Evolutionary conservation across 169 alveolate genomes (phyloP).

Genomic region (Blepharisma undulans): DNA sequence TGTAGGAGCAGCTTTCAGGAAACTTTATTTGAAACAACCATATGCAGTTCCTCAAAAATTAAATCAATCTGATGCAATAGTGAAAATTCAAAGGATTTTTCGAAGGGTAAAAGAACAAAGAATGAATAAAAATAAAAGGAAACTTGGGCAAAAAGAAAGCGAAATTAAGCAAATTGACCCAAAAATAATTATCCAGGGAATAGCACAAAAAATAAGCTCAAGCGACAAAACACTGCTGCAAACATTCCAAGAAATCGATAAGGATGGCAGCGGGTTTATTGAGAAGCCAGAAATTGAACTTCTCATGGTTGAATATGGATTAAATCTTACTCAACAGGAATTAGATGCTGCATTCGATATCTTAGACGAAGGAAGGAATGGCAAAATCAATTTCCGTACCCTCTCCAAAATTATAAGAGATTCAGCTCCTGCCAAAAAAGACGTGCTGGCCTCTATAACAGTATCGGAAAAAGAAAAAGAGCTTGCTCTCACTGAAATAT

Average conservation of each 20-base stretch:
- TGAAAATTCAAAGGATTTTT: slow-evolving; percentile 10
- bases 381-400: background rate
- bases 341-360: background rate
- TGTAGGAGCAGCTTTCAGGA: background rate
- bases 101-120: background rate
- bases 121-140: background rate
- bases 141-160: background rate
- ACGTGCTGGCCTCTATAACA: background rate
- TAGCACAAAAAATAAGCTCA: background rate
- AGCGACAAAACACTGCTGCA: background rate
- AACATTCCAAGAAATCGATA: slow-evolving; percentile 25
- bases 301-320: background rate
- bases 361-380: background rate
- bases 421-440: background rate
- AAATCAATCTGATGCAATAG: slow-evolving; percentile 6
- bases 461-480: slow-evolving; percentile 15
- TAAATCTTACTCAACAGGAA: background rate
- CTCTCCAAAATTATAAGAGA: background rate
- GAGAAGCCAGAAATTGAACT: background rate
- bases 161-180: background rate
- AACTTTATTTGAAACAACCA: slow-evolving; percentile 22
- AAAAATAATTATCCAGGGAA: background rate
- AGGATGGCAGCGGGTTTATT: slow-evolving; percentile 33
- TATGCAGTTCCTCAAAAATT: background rate
- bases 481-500: background rate